Conservation (phyloP, 495 filamentous ascomycete species). For the Amphirosellinia nigrospora region DNA sequence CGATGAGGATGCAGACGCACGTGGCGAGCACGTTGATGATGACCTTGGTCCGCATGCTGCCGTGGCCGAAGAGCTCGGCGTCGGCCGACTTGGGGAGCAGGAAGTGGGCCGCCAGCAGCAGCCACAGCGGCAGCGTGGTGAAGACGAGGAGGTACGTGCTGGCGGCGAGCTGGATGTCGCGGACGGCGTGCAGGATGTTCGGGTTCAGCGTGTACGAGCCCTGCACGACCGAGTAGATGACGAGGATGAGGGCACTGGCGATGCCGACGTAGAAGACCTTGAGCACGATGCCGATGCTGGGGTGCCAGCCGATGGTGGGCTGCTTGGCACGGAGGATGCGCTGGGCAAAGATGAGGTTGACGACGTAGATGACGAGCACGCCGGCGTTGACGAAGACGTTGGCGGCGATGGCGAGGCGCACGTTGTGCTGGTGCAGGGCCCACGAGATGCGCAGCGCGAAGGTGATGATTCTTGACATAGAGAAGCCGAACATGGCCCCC, state of each 20-base stretch:
- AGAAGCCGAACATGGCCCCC: conserved; percentile 77
- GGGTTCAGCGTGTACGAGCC: conserved; percentile 56
- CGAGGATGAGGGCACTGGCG: conserved; percentile 64
- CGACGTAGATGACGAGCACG: conserved; percentile 74
- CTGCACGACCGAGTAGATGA: conserved; percentile 71
- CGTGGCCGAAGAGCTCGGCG: conserved; percentile 73
- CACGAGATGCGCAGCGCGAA: conserved; percentile 70
- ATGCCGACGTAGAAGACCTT: conserved; percentile 65
- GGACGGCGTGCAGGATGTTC: conserved; percentile 54
- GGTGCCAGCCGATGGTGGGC: conserved; percentile 72
- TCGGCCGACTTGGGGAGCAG: conserved; percentile 56
- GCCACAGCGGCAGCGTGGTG: conserved; percentile 72
- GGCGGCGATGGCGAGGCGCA: conserved; percentile 72
- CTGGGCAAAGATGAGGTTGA: conserved; percentile 83
- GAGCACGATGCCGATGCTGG: conserved; percentile 54
- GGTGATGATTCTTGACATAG: conserved; percentile 72
- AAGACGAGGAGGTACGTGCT: conserved; percentile 71
- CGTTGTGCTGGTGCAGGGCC: conserved; percentile 55
- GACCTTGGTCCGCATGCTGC: conserved; percentile 67
- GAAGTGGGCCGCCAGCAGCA: conserved; percentile 60
- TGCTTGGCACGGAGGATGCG: conserved; percentile 77
- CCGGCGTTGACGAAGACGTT: conserved; percentile 80
- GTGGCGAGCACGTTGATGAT: conserved; percentile 60
- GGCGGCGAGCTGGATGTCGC: conserved; percentile 70
- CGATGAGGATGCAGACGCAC: conserved; percentile 66